Evolutionary conservation across 2,329 filamentous ascomycete genomes (phyloP).

Genomic region (Elsinoe arachidis): DNA sequence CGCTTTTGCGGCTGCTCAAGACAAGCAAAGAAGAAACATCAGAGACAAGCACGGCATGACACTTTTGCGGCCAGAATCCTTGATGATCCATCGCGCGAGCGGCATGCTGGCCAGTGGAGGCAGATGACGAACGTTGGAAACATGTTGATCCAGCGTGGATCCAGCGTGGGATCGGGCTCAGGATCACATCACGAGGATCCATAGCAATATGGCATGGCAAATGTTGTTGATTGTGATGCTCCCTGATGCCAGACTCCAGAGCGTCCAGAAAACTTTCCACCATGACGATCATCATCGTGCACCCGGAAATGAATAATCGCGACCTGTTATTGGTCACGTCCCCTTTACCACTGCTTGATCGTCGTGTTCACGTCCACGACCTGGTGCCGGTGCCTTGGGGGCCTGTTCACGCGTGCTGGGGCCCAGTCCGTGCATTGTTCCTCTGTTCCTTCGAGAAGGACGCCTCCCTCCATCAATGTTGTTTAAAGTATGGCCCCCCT

Average conservation of each 20-base stretch:
- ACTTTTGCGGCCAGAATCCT: neutral
- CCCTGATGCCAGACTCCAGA: no score
- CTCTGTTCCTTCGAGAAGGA: conserved; percentile 9
- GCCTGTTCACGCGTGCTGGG: neutral
- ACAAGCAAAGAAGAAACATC: neutral
- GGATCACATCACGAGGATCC: neutral
- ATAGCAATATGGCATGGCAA: neutral
- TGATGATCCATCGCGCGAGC: neutral
- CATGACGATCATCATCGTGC: neutral
- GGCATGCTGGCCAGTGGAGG: neutral
- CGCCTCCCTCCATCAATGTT: neutral
- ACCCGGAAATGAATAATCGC: conserved; percentile 5
- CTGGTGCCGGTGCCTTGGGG: neutral
- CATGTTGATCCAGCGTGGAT: conserved; percentile 3
- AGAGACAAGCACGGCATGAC: neutral
- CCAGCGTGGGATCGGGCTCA: neutral
- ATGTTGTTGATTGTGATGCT: neutral
- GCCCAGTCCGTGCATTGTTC: conserved; percentile 1
- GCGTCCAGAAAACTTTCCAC: no score
- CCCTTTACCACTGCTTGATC: conserved; percentile 11
- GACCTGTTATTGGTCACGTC: conserved; percentile 3
- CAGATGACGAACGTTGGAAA: conserved; percentile 6
- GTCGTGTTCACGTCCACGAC: neutral
- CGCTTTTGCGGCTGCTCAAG: neutral
- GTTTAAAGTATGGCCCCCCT: conserved; percentile 5